Evolutionary conservation across 352 stramenopile genomes (phyloP).

Genomic region (Pythium myriotylum): DNA sequence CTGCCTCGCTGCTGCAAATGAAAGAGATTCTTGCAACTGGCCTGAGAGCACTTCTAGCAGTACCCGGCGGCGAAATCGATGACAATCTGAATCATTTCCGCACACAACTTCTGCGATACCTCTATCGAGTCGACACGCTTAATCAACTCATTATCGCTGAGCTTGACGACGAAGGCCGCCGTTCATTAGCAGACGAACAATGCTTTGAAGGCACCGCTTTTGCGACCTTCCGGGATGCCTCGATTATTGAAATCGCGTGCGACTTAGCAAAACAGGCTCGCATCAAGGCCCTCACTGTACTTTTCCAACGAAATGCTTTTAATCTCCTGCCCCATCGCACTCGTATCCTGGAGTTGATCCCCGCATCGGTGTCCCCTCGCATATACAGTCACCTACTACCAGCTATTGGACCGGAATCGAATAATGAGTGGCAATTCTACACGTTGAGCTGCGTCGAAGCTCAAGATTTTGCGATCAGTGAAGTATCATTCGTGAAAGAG

Average conservation of each 20-base stretch:
- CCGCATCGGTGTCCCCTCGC: constrained; percentile 38
- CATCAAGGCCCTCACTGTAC: constrained; percentile 38
- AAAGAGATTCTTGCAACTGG: constrained; percentile 59
- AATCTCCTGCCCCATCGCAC: constrained; percentile 55
- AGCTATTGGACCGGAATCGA: constrained; percentile 31
- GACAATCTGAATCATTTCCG: constrained; percentile 3
- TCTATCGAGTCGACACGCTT: constrained; percentile 32
- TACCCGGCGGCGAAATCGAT: background rate
- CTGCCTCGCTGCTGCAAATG: constrained; percentile 54
- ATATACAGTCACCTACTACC: constrained; percentile 55
- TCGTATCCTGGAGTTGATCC: constrained; percentile 50
- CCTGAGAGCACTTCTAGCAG: constrained; percentile 28
- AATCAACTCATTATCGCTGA: constrained; percentile 23
- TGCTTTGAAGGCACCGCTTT: constrained; percentile 50
- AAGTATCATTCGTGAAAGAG: constrained; percentile 36
- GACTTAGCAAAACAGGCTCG: constrained; percentile 58
- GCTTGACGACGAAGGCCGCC: constrained; percentile 16
- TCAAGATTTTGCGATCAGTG: constrained; percentile 10
- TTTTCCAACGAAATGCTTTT: constrained; percentile 55
- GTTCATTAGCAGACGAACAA: constrained; percentile 23
- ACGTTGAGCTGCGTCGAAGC: constrained; percentile 28
- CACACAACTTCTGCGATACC: constrained; percentile 16
- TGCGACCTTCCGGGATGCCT: constrained; percentile 33
- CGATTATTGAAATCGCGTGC: constrained; percentile 40
- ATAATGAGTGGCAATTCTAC: constrained; percentile 45